phyloP scores from a whole-genome alignment of 2,329 filamentous ascomycete genomes.

The Fusarium denticulatum region DNA sequence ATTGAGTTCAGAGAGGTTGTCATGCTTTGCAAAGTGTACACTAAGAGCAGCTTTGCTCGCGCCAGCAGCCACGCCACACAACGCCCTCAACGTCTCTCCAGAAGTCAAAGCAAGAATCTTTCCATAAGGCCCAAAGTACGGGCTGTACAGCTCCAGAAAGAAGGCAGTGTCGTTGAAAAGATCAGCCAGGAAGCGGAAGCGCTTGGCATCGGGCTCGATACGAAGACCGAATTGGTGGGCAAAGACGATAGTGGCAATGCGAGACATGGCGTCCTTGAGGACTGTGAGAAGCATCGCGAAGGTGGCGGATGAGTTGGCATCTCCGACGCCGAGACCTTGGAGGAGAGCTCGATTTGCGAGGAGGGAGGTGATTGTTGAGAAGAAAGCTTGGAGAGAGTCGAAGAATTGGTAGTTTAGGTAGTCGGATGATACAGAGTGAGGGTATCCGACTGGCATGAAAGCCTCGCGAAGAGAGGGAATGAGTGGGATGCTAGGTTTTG shows the following conservation, averaged over 20 bases:
- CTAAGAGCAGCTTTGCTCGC: constrained; percentile 91
- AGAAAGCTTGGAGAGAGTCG: constrained; percentile 86
- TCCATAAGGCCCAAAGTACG: constrained; percentile 68
- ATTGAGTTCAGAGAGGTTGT: constrained; percentile 92
- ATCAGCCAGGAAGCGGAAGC: constrained; percentile 86
- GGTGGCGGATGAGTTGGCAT: constrained; percentile 81
- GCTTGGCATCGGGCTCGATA: constrained; percentile 91
- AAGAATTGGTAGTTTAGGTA: constrained; percentile 78
- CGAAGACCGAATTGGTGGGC: constrained; percentile 83
- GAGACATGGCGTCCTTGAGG: constrained; percentile 81
- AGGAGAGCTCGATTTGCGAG: constrained; percentile 85
- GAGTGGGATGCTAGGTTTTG: constrained; percentile 39
- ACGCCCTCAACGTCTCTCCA: constrained; percentile 62
- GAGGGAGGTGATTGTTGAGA: constrained; percentile 81
- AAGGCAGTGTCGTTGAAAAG: constrained; percentile 89
- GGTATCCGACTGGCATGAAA: constrained; percentile 89
- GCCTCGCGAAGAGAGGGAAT: constrained; percentile 54
- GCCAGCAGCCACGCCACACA: constrained; percentile 91
- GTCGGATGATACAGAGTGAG: constrained; percentile 84
- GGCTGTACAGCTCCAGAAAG: constrained; percentile 85
- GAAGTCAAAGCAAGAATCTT: constrained; percentile 62
- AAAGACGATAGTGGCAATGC: constrained; percentile 86
- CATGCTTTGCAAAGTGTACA: constrained; percentile 87
- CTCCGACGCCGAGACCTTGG: constrained; percentile 82
- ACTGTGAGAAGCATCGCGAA: constrained; percentile 84